phyloP scores from a whole-genome alignment of 75 land plant genomes.

The Pseudotsuga menziesii region DNA sequence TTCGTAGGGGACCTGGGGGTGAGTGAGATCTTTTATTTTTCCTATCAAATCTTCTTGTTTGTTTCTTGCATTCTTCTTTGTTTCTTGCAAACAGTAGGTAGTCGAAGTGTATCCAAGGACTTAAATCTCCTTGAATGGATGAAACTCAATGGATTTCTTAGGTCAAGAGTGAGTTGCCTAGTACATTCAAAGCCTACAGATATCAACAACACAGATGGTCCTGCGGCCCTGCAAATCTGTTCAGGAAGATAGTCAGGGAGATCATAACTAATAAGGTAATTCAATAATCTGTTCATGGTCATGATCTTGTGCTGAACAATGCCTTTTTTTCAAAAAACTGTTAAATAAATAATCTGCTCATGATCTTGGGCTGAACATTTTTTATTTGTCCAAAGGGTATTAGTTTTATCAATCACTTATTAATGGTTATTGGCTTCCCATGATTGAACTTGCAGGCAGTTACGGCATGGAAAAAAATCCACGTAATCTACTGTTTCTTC shows the following conservation, averaged over 20 bases:
- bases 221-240: slow-evolving; percentile 86
- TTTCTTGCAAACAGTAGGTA: background rate
- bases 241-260: slow-evolving; percentile 65
- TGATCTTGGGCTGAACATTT: background rate
- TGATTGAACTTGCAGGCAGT: slow-evolving; percentile 62
- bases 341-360: background rate
- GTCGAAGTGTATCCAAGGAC: background rate
- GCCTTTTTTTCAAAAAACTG: background rate
- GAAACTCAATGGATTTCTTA: background rate
- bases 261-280: slow-evolving; percentile 59
- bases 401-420: background rate
- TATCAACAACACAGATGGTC: slow-evolving; percentile 93
- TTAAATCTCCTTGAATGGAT: background rate
- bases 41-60: background rate
- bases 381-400: background rate
- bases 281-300: too few relatives aligned
- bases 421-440: background rate
- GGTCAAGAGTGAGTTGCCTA: slow-evolving; percentile 87
- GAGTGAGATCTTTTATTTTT: background rate
- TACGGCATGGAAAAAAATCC: slow-evolving; percentile 65
- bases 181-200: slow-evolving; percentile 84
- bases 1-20: slow-evolving; percentile 44
- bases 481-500: slow-evolving; percentile 93
- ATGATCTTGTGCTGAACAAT: too few relatives aligned
- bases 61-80: background rate